Evolutionary conservation across 345 rosid species (phyloP).

Genomic region (Lumnitzera racemosa): DNA sequence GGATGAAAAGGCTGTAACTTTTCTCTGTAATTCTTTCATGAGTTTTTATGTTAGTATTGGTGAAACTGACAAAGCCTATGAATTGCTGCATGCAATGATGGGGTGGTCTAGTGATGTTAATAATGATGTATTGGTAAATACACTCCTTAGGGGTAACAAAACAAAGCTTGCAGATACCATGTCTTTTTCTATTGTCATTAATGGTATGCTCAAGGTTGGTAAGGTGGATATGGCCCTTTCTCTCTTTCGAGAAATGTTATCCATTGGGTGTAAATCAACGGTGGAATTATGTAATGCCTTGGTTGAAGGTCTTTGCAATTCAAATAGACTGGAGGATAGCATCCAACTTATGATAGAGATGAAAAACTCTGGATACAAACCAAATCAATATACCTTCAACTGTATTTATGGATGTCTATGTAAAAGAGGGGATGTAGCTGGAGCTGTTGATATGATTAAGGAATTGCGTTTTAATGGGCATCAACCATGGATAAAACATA

Average conservation of each 20-base stretch:
- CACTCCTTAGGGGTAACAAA: slow-evolving; percentile 28
- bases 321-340: slow-evolving; percentile 60
- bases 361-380: slow-evolving; percentile 50
- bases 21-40: slow-evolving; percentile 44
- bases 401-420: slow-evolving; percentile 65
- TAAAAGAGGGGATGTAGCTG: slow-evolving; percentile 44
- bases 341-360: slow-evolving; percentile 45
- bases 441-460: slow-evolving; percentile 52
- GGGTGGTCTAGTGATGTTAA: slow-evolving; percentile 19
- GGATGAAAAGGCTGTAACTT: slow-evolving; percentile 33
- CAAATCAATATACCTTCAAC: slow-evolving; percentile 61
- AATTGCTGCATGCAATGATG: slow-evolving; percentile 36
- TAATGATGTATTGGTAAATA: slow-evolving; percentile 10
- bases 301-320: slow-evolving; percentile 54
- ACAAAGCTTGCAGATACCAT: slow-evolving; percentile 28
- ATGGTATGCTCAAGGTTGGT: slow-evolving; percentile 34
- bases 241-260: slow-evolving; percentile 49
- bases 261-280: slow-evolving; percentile 29
- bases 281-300: slow-evolving; percentile 44
- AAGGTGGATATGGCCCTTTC: slow-evolving; percentile 52
- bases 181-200: slow-evolving; percentile 44
- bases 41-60: slow-evolving; percentile 28
- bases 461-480: slow-evolving; percentile 68
- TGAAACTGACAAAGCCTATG: slow-evolving; percentile 42
- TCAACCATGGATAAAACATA: slow-evolving; percentile 76